Conservation (phyloP, 2,329 filamentous ascomycete genomes). For the Colletotrichum agaves region DNA sequence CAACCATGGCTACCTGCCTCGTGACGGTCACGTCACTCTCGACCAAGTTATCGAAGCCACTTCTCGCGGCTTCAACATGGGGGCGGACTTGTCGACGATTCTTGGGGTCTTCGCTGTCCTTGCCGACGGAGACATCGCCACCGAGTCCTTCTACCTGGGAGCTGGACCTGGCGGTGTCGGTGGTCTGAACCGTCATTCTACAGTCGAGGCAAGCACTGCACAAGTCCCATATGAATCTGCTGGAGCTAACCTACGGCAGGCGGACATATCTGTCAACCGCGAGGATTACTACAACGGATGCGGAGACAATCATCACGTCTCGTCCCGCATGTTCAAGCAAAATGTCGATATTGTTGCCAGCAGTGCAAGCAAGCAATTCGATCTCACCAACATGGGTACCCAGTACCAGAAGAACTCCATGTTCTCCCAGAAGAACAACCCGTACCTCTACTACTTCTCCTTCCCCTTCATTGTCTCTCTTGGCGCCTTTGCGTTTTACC, state of each 20-base stretch:
- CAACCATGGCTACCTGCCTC: conserved; percentile 56
- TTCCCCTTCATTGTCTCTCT: conserved; percentile 28
- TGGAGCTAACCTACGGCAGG: neutral
- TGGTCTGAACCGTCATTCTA: conserved; percentile 31
- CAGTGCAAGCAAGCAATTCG: conserved; percentile 25
- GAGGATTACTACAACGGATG: conserved; percentile 33
- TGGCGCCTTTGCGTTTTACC: conserved; percentile 27
- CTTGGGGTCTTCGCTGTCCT: conserved; percentile 23
- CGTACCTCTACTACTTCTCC: conserved; percentile 30
- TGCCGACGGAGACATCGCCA: conserved; percentile 5
- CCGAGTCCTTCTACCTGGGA: conserved; percentile 25
- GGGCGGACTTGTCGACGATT: conserved; percentile 1
- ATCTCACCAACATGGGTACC: conserved; percentile 26
- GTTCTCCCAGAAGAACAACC: conserved; percentile 31
- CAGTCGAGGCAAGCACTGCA: conserved; percentile 8
- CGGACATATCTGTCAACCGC: conserved; percentile 26
- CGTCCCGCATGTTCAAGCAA: conserved; percentile 31
- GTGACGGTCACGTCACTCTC: conserved; percentile 45
- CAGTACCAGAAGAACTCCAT: conserved; percentile 27
- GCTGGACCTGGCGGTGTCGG: conserved; percentile 22
- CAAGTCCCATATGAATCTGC: neutral
- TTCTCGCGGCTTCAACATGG: conserved; percentile 32
- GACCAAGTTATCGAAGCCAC: conserved; percentile 29
- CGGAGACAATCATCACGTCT: conserved; percentile 28
- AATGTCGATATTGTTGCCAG: conserved; percentile 29